Evolutionary conservation across 2,329 filamentous ascomycete species (phyloP), one percentile per base, ranked within the genome.

Genomic region (Hypocrella siamensis): DNA sequence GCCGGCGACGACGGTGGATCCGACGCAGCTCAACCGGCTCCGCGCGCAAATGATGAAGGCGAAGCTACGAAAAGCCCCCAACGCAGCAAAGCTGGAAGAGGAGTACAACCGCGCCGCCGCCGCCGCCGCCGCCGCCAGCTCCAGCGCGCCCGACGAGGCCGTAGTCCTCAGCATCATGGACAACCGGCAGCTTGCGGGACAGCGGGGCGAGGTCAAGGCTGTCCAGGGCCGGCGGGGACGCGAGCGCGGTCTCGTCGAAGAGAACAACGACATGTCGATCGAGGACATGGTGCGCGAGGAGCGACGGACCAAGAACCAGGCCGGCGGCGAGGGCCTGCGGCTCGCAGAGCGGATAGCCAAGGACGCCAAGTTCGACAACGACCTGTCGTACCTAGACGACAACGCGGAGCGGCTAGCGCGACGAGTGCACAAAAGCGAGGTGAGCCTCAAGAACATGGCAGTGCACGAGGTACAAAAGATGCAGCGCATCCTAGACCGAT

Each of bases 201-300:
- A 60, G 0, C 63, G 74, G 5, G 65, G 57, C 15, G 90, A 96
- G 55, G 80, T 88, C 34, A 86, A 77, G 43, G 60, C 72, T 0
- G 63, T 94, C 6, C 72, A 78, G 17, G 93, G 74, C 36, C 90
- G 80, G 47, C 74, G 86, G 30, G 88, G 86, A 3, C 69, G 73
- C 5, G 86, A 93, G 53, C 75, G 86, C 33, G 90, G 88, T 1
- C 67, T 75, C 6, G 80, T 98, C 5, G 74, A 82, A 43, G 84
- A 90, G 41, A 96, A 96, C 48, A 81, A 92, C 32, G 85, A 96
- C 45, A 96, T 98, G 85, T 78, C 65, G 19, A 80, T 98, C 37
- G 85, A 93, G 33, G 90, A 98, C 53, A 98, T 98, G 90, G 75
- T 98, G 14, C 75, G 84, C 18, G 86, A 96, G 54, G 90, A 98